These are phyloP conservation scores for Lophiostoma macrostomum DNA, from an alignment of 495 filamentous ascomycete species.

Conservation along the genomic window DNA sequence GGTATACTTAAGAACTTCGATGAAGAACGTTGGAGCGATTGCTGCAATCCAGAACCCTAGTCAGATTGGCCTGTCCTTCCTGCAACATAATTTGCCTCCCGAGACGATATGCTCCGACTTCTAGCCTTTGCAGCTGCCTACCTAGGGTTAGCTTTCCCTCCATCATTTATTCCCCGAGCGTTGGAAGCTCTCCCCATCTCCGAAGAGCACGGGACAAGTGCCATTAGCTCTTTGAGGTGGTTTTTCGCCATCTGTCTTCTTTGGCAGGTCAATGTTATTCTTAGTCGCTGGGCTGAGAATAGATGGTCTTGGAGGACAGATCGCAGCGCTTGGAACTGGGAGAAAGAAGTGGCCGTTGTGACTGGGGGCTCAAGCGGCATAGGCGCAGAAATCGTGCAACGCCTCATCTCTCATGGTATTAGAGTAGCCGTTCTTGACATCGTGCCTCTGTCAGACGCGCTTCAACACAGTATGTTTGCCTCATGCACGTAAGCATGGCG, in stretches of 20 bases:
- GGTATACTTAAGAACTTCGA: too few species aligned
- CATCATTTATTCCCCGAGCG: conserved; percentile 27
- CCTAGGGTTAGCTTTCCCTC: neutral
- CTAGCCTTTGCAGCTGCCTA: neutral
- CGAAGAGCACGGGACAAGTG: conserved; percentile 18
- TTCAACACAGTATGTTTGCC: conserved; percentile 13
- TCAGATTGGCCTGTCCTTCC: too few species aligned
- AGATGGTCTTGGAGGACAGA: conserved; percentile 44
- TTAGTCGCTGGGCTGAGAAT: conserved; percentile 49
- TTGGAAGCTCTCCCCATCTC: conserved; percentile 16
- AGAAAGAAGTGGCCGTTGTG: conserved; percentile 54
- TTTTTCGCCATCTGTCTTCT: conserved; percentile 36
- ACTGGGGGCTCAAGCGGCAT: conserved; percentile 60
- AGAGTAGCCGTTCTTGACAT: conserved; percentile 48
- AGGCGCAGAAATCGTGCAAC: conserved; percentile 50
- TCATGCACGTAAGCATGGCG: neutral
- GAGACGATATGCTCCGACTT: neutral
- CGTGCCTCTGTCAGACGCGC: conserved; percentile 21
- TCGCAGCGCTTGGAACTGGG: conserved; percentile 43
- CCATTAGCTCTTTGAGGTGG: conserved; percentile 26
- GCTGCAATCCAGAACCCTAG: too few species aligned
- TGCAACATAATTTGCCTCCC: too few species aligned
- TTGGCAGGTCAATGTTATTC: conserved; percentile 43
- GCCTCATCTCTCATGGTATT: conserved; percentile 48
- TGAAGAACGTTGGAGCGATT: too few species aligned